Percentiles rank a stretch among this genome's conserved stretches.
Conservation (phyloP, 2,329 filamentous ascomycete species). For the Aureobasidium sp. region DNA sequence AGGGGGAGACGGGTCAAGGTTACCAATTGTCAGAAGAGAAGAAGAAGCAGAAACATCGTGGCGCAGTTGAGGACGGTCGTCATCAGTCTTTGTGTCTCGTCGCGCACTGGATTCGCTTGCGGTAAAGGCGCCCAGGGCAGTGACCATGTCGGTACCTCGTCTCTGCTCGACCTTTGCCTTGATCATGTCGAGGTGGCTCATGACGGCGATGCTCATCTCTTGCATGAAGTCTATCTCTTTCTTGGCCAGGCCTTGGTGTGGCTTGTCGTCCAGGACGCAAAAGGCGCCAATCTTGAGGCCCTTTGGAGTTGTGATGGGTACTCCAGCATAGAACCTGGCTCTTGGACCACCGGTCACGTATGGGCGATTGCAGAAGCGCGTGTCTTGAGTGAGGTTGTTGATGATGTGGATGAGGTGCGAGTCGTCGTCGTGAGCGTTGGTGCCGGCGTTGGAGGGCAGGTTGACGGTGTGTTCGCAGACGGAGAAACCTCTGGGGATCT, state of each 20-base stretch:
- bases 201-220: constrained; percentile 38
- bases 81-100: neutral
- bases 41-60: neutral
- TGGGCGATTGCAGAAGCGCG: constrained; percentile 27
- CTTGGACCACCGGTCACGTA: constrained; percentile 23
- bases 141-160: constrained; percentile 19
- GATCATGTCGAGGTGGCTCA: constrained; percentile 29
- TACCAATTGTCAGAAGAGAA: neutral
- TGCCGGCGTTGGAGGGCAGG: constrained; percentile 1
- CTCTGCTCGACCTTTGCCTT: constrained; percentile 28
- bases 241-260: constrained; percentile 44
- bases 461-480: constrained; percentile 31
- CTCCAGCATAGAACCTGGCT: constrained; percentile 49
- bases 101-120: constrained; percentile 13
- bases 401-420: constrained; percentile 16
- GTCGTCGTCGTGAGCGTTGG: constrained; percentile 21
- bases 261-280: constrained; percentile 52
- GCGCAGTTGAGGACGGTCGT: neutral
- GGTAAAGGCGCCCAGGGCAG: constrained; percentile 20
- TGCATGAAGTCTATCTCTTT: constrained; percentile 50
- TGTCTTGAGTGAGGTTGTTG: constrained; percentile 27
- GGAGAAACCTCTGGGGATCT: constrained; percentile 28
- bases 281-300: constrained; percentile 55
- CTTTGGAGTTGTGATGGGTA: constrained; percentile 54
- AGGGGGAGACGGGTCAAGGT: neutral